phyloP scores from a whole-genome alignment of 164 flowering plant genomes.

The Macadamia tetraphylla region DNA sequence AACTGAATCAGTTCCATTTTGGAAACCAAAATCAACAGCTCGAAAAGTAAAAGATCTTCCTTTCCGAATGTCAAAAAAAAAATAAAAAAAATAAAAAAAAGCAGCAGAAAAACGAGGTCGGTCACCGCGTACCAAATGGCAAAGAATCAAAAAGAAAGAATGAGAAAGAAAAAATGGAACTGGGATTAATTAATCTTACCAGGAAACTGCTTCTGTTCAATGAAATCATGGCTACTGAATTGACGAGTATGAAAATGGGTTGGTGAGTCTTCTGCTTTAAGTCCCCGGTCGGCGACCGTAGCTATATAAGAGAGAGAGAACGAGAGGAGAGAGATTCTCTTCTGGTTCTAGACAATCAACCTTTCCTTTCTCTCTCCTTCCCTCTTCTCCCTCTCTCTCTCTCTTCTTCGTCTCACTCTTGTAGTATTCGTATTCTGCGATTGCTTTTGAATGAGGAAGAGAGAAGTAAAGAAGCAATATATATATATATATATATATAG shows the following conservation, averaged over 20 bases:
- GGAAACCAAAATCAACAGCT: background rate
- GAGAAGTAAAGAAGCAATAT: no score
- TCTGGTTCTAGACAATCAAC: no score
- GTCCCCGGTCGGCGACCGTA: background rate
- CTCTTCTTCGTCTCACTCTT: background rate
- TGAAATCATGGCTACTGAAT: constrained; percentile 34
- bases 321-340: no score
- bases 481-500: no score
- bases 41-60: background rate
- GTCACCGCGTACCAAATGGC: no score
- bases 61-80: background rate
- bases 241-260: background rate
- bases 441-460: background rate
- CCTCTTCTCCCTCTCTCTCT: no score
- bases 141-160: no score
- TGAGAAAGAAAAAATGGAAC: background rate
- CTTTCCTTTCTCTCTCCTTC: no score
- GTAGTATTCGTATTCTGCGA: background rate
- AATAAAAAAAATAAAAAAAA: no score
- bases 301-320: no score
- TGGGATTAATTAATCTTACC: constrained; percentile 30
- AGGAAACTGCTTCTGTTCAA: constrained; percentile 27
- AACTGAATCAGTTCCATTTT: no score
- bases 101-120: no score
- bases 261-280: constrained; percentile 4